A percentile compares a stretch with the other conserved stretches of the same genome.
Conservation (phyloP, 805 yeast genomes). For the Yamadazyma sp. region DNA sequence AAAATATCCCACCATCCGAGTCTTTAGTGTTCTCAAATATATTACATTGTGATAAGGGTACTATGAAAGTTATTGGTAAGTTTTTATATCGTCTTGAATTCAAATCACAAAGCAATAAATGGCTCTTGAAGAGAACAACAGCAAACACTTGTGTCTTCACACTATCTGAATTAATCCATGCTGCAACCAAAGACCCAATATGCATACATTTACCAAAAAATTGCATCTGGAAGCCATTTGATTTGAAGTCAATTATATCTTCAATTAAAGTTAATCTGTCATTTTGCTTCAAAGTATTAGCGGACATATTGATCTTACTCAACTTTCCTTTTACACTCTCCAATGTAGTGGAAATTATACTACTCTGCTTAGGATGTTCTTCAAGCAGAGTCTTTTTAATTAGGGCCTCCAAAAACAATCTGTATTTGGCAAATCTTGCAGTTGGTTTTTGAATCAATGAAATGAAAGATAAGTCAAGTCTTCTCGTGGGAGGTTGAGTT, state of each 20-base stretch:
- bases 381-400: not conserved
- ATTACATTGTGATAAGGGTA: slow-evolving; percentile 42
- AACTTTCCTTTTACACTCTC: slow-evolving; percentile 7
- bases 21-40: slow-evolving; percentile 21
- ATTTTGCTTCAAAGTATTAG: not conserved
- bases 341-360: not conserved
- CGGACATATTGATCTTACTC: slow-evolving; percentile 5
- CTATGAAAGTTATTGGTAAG: slow-evolving; percentile 39
- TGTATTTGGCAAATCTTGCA: slow-evolving; percentile 47
- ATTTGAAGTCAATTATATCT: slow-evolving; percentile 6
- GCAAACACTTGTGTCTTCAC: slow-evolving; percentile 21
- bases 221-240: slow-evolving; percentile 1
- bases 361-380: not conserved
- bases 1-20: slow-evolving; percentile 26
- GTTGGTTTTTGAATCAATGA: slow-evolving; percentile 56
- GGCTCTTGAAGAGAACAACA: slow-evolving; percentile 48
- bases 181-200: slow-evolving; percentile 39
- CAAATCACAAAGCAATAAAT: slow-evolving; percentile 35
- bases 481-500: slow-evolving; percentile 32
- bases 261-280: slow-evolving; percentile 2
- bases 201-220: slow-evolving; percentile 43
- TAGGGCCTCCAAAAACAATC: slow-evolving; percentile 44
- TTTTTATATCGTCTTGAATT: slow-evolving; percentile 14
- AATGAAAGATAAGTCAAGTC: slow-evolving; percentile 48
- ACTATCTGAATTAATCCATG: slow-evolving; percentile 33